A percentile compares a stretch with the other conserved stretches of the same genome.
Conservation (phyloP, 768 basidiomycete genomes). For the Rubroboletus satanas region DNA sequence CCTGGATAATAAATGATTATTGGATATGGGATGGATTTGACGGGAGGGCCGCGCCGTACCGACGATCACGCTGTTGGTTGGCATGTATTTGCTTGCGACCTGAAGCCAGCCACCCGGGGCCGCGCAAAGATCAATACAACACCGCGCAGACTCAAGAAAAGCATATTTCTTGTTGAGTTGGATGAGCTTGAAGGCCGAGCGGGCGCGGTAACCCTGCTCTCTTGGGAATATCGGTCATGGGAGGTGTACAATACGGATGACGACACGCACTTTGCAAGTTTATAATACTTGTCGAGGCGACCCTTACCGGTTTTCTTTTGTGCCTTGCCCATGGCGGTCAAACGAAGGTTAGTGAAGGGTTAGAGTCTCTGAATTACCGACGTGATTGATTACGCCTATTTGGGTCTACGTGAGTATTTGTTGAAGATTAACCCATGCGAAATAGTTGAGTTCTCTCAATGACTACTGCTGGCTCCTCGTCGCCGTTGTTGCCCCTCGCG, state of each 20-base stretch:
- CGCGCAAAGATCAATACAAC: slow-evolving; percentile 96
- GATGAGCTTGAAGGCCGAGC: slow-evolving; percentile 98
- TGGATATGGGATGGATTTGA: slow-evolving; percentile 4
- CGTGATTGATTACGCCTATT: slow-evolving; percentile 16
- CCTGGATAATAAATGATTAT: slow-evolving; percentile 42
- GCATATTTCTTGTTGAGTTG: slow-evolving; percentile 98
- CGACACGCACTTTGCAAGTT: slow-evolving; percentile 72
- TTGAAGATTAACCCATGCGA: neutral
- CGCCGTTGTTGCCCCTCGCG: slow-evolving; percentile 27
- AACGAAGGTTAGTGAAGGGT: neutral
- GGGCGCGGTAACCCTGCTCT: slow-evolving; percentile 98
- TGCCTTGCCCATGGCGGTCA: slow-evolving; percentile 57
- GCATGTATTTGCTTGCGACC: slow-evolving; percentile 98
- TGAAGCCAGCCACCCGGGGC: slow-evolving; percentile 99
- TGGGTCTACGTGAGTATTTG: neutral
- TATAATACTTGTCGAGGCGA: slow-evolving; percentile 96
- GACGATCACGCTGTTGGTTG: slow-evolving; percentile 84
- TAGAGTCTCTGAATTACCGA: neutral
- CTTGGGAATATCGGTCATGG: slow-evolving; percentile 39
- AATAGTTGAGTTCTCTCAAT: slow-evolving; percentile 11
- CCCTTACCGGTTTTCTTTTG: slow-evolving; percentile 97
- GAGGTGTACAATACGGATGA: neutral
- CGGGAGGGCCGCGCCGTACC: slow-evolving; percentile 45
- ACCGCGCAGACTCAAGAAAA: slow-evolving; percentile 83
- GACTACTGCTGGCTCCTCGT: slow-evolving; percentile 21